Conservation (phyloP, 176 grass and related monocot genomes). For the Echinochloa phyllopogon region DNA sequence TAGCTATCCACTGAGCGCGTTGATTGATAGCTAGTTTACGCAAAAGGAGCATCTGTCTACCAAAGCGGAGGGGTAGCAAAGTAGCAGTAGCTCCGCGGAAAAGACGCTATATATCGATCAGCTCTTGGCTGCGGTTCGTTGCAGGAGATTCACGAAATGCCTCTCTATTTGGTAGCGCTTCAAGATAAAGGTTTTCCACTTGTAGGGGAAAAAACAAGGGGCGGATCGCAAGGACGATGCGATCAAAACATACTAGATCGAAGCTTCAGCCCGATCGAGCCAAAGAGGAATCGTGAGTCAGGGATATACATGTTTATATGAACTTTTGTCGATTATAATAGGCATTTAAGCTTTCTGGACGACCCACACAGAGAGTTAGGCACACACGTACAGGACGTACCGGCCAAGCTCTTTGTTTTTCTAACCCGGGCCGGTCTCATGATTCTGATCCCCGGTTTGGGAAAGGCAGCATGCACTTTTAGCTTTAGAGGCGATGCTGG, state of each 20-base stretch:
- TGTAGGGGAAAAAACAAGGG: background rate
- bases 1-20: background rate
- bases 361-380: background rate
- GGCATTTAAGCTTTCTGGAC: background rate
- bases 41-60: conserved; percentile 6
- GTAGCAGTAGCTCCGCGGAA: conserved; percentile 2
- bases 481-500: conserved; percentile 10
- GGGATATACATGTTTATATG: background rate
- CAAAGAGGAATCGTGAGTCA: background rate
- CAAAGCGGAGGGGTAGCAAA: background rate
- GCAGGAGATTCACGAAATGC: background rate
- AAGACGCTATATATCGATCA: background rate
- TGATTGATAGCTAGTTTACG: background rate
- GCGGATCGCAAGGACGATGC: background rate
- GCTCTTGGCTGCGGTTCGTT: background rate
- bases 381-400: background rate
- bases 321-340: background rate
- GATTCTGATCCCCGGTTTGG: conserved; percentile 28
- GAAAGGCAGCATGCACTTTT: conserved; percentile 14
- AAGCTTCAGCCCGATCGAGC: background rate
- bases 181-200: background rate
- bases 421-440: conserved; percentile 21
- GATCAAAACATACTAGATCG: background rate
- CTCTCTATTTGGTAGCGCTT: background rate
- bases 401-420: background rate